Evolutionary conservation across 768 basidiomycete genomes (phyloP).

Genomic region (Podaxis pistillaris): DNA sequence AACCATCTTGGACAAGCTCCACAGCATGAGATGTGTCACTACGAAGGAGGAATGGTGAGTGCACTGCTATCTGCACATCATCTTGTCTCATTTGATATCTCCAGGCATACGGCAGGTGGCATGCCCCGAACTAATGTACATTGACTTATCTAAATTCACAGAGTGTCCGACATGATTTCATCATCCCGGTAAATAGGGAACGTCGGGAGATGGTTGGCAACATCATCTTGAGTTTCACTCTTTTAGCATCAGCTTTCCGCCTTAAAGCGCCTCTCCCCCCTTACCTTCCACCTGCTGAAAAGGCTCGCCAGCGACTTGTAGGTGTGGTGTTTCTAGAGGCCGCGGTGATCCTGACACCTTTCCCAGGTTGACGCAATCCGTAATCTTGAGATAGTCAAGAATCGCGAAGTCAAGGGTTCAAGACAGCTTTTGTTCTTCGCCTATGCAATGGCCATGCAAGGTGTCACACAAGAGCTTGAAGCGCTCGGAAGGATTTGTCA

Average conservation of each 20-base stretch:
- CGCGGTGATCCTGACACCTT: neutral
- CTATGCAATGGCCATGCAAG: conserved; percentile 92
- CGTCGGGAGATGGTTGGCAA: conserved; percentile 94
- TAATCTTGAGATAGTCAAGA: conserved; percentile 83
- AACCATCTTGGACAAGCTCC: conserved; percentile 83
- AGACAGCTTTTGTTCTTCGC: conserved; percentile 90
- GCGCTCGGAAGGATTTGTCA: conserved; percentile 78
- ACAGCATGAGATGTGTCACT: conserved; percentile 97
- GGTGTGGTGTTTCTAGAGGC: conserved; percentile 18
- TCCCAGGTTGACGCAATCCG: conserved; percentile 78
- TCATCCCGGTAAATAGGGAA: conserved; percentile 86
- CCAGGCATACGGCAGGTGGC: conserved; percentile 70
- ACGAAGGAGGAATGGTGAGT: conserved; percentile 90
- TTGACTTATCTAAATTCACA: conserved; percentile 26
- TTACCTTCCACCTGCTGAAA: conserved; percentile 91
- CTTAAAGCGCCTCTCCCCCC: conserved; percentile 94
- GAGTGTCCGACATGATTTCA: conserved; percentile 84
- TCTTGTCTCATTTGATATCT: conserved; percentile 6
- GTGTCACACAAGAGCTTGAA: conserved; percentile 88
- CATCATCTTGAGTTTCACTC: conserved; percentile 87
- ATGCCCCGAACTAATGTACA: neutral
- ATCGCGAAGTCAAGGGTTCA: conserved; percentile 76
- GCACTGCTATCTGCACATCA: conserved; percentile 11
- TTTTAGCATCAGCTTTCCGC: conserved; percentile 73
- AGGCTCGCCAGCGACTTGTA: conserved; percentile 77